phyloP scores from a whole-genome alignment of 2,329 filamentous ascomycete species.

The Chrysoporthe cubensis region DNA sequence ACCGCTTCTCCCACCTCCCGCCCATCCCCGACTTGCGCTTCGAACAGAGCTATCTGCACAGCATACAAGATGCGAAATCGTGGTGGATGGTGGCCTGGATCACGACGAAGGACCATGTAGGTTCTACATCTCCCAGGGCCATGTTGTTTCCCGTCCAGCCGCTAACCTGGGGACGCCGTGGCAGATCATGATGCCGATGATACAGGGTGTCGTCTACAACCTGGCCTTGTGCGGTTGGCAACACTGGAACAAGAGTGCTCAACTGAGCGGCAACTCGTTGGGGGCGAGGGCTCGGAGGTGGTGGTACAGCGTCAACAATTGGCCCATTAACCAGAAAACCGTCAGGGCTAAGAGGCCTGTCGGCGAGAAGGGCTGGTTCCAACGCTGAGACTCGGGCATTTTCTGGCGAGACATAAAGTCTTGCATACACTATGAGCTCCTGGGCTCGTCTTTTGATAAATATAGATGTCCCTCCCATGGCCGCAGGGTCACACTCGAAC shows the following conservation, averaged over 20 bases:
- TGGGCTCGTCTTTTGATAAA: slow-evolving; percentile 25
- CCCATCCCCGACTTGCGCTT: slow-evolving; percentile 89
- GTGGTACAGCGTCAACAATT: slow-evolving; percentile 97
- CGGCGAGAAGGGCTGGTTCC: slow-evolving; percentile 20
- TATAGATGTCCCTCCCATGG: slow-evolving; percentile 43
- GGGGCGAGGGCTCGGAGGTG: slow-evolving; percentile 82
- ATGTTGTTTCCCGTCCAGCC: not conserved
- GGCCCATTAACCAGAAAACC: slow-evolving; percentile 59
- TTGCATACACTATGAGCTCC: slow-evolving; percentile 16
- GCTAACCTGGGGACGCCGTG: not conserved
- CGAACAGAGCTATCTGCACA: slow-evolving; percentile 96
- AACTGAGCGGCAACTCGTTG: slow-evolving; percentile 74
- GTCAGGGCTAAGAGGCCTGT: slow-evolving; percentile 8
- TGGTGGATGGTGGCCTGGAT: slow-evolving; percentile 83
- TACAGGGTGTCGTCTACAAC: slow-evolving; percentile 91
- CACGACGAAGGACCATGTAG: slow-evolving; percentile 85
- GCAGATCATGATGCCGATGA: slow-evolving; percentile 1
- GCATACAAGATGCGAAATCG: slow-evolving; percentile 77
- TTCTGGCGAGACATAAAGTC: slow-evolving; percentile 5
- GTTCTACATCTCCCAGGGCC: slow-evolving; percentile 26
- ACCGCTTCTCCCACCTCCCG: slow-evolving; percentile 53
- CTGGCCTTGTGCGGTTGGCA: slow-evolving; percentile 85
- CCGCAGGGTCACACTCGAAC: slow-evolving; percentile 32
- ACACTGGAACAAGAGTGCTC: slow-evolving; percentile 83
- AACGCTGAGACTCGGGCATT: slow-evolving; percentile 25